A percentile compares a stretch with the other conserved stretches of the same genome.
Conservation (phyloP, 306 rosid species). For the Elaeagnus macrophylla region DNA sequence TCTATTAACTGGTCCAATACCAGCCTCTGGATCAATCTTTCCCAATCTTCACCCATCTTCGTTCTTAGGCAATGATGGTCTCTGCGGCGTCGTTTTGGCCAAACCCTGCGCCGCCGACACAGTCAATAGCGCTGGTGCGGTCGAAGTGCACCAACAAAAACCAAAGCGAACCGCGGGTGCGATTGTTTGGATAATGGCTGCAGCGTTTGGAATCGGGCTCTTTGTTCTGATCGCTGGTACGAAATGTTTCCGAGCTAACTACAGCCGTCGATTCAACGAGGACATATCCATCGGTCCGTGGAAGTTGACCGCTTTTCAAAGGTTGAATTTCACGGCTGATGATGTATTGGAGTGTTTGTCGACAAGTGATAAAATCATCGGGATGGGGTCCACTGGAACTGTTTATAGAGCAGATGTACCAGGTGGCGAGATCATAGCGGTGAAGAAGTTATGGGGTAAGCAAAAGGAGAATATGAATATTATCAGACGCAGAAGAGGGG, state of each 20-base stretch:
- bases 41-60: conserved; percentile 64
- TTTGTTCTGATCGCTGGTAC: conserved; percentile 77
- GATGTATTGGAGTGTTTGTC: conserved; percentile 72
- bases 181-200: conserved; percentile 77
- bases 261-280: conserved; percentile 35
- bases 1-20: conserved; percentile 66
- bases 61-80: conserved; percentile 61
- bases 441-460: conserved; percentile 78
- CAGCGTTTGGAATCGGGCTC: conserved; percentile 80
- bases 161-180: conserved; percentile 73
- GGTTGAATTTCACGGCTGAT: conserved; percentile 82
- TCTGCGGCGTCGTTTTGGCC: conserved; percentile 52
- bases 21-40: conserved; percentile 49
- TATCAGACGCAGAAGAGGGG: conserved; percentile 71
- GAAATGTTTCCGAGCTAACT: conserved; percentile 67
- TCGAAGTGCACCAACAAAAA: conserved; percentile 32
- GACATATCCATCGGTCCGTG: conserved; percentile 59
- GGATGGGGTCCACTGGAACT: conserved; percentile 89
- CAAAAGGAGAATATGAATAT: conserved; percentile 39
- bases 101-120: conserved; percentile 55
- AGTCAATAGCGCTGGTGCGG: conserved; percentile 9
- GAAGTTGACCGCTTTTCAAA: conserved; percentile 80
- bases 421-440: conserved; percentile 88
- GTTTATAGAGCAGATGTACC: conserved; percentile 85
- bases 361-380: conserved; percentile 57